Percentiles rank a stretch among this genome's conserved stretches.
Evolutionary conservation across 306 rosid genomes (phyloP).

Genomic region (Vicia villosa): DNA sequence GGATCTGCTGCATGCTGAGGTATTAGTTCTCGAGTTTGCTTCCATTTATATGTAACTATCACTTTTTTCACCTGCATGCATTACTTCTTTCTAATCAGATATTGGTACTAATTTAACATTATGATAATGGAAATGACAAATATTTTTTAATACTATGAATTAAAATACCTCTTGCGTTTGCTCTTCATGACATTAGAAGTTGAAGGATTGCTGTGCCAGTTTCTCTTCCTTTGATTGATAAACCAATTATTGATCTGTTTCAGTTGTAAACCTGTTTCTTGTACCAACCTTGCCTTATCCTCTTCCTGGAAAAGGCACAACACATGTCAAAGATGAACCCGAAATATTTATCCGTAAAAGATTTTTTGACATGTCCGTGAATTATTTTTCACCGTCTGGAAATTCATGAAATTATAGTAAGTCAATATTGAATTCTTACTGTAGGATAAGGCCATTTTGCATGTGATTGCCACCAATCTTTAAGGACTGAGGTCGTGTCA

Average conservation of each 20-base stretch:
- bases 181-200: constrained; percentile 88
- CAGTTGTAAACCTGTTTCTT: constrained; percentile 90
- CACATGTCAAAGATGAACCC: neutral
- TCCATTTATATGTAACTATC: constrained; percentile 48
- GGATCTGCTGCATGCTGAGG: constrained; percentile 25
- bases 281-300: constrained; percentile 94
- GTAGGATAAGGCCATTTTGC: constrained; percentile 99
- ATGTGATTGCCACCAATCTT: constrained; percentile 98
- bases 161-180: constrained; percentile 88
- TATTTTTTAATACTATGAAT: neutral
- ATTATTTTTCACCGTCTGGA: neutral
- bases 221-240: constrained; percentile 97
- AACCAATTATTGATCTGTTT: constrained; percentile 99
- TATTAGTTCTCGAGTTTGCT: constrained; percentile 31
- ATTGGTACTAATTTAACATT: constrained; percentile 43
- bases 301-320: constrained; percentile 70
- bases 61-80: constrained; percentile 93
- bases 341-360: no score
- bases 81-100: constrained; percentile 54
- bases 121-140: neutral
- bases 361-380: no score
- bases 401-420: neutral
- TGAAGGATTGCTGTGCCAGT: constrained; percentile 98
- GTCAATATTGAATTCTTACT: constrained; percentile 47
- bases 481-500: constrained; percentile 93